Evolutionary conservation across 768 basidiomycete species (phyloP).

Genomic region (Suillus brevipes): DNA sequence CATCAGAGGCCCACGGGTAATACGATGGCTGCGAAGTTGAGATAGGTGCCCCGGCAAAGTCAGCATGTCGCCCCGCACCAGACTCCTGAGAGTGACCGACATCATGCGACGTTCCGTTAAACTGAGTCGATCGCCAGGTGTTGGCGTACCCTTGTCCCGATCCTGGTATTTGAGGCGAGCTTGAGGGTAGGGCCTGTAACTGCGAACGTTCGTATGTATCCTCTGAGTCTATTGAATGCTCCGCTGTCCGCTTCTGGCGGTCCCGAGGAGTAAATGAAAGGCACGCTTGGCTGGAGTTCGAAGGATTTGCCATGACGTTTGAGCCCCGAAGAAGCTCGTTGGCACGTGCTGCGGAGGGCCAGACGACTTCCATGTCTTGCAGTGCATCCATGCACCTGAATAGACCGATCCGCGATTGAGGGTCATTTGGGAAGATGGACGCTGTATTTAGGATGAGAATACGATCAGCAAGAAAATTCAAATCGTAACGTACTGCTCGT

Average conservation of each 20-base stretch:
- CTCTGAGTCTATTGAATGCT: conserved; percentile 46
- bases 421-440: conserved; percentile 62
- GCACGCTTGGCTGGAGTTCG: not conserved
- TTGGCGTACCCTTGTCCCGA: conserved; percentile 25
- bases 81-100: conserved; percentile 1
- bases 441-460: conserved; percentile 39
- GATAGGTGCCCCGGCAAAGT: conserved; percentile 10
- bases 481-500: conserved; percentile 54
- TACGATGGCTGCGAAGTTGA: conserved; percentile 32
- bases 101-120: conserved; percentile 5
- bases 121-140: conserved; percentile 32
- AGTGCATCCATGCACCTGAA: conserved; percentile 68
- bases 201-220: conserved; percentile 27
- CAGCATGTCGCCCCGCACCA: conserved; percentile 10
- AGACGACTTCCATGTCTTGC: conserved; percentile 62
- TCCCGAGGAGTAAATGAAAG: conserved; percentile 23
- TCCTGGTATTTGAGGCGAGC: conserved; percentile 6
- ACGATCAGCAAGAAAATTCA: not conserved
- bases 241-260: conserved; percentile 61
- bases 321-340: conserved; percentile 70
- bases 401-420: conserved; percentile 66
- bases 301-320: conserved; percentile 37
- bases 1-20: conserved; percentile 48
- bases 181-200: conserved; percentile 13
- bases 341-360: conserved; percentile 78